Evolutionary conservation across 306 rosid genomes (phyloP).

Genomic region (Geum urbanum): DNA sequence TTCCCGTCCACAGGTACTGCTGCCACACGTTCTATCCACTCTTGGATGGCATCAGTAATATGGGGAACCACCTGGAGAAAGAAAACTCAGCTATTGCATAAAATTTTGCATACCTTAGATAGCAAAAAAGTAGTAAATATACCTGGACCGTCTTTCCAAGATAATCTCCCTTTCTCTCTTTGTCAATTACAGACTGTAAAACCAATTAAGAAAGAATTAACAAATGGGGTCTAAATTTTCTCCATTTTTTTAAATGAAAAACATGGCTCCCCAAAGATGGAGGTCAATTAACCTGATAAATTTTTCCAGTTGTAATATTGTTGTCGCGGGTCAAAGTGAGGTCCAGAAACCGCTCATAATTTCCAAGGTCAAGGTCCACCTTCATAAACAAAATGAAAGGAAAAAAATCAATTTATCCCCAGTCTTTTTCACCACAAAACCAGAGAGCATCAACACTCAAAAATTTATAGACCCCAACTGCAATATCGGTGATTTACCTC

Average conservation of each 20-base stretch:
- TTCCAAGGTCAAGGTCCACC: constrained; percentile 93
- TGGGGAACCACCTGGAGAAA: constrained; percentile 55
- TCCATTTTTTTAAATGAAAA: constrained; percentile 4
- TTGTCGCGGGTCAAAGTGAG: constrained; percentile 68
- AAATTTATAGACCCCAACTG: not conserved
- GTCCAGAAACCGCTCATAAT: constrained; percentile 79
- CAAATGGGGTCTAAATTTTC: not conserved
- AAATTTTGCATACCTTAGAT: constrained; percentile 11
- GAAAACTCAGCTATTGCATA: constrained; percentile 2
- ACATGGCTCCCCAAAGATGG: constrained; percentile 2
- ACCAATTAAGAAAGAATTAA: constrained; percentile 7
- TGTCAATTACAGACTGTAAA: constrained; percentile 52
- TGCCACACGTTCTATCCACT: too few species aligned
- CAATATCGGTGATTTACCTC: constrained; percentile 36
- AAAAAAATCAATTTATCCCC: not conserved
- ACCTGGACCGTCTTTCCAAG: constrained; percentile 90
- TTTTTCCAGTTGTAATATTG: constrained; percentile 82
- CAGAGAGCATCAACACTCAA: not conserved
- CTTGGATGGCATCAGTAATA: constrained; percentile 31
- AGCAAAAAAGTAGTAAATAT: constrained; percentile 3
- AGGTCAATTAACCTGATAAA: constrained; percentile 54
- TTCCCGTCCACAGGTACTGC: too few species aligned
- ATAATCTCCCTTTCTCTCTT: constrained; percentile 35
- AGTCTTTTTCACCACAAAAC: constrained; percentile 6
- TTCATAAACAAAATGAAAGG: constrained; percentile 4